phyloP scores from a whole-genome alignment of 139 green algal genomes.

The Volvox reticuliferus region DNA sequence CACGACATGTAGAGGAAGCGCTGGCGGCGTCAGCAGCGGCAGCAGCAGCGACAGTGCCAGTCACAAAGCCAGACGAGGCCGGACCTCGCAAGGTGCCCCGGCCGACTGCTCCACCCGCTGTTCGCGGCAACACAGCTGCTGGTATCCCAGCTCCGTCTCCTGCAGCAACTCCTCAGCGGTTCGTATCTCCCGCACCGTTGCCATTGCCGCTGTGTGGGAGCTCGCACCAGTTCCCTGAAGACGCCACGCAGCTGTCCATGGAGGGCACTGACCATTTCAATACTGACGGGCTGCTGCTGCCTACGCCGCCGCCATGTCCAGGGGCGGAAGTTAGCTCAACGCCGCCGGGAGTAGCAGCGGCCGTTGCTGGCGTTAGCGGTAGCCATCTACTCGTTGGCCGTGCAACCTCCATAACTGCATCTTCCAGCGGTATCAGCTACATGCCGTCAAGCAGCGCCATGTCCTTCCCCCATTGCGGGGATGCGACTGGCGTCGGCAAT shows the following conservation, averaged over 20 bases:
- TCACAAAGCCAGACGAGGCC: not conserved
- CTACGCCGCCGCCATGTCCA: not conserved
- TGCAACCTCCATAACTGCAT: not conserved
- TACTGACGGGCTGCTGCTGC: not conserved
- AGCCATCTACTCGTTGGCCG: not conserved
- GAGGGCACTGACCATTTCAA: not conserved
- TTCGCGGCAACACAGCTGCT: not conserved
- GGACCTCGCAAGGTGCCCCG: no score
- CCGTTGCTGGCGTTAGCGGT: not conserved
- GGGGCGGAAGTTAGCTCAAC: not conserved
- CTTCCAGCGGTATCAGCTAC: constrained; percentile 22
- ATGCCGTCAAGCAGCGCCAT: constrained; percentile 30
- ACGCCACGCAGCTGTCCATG: not conserved
- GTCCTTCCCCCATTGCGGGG: not conserved
- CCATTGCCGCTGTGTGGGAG: not conserved
- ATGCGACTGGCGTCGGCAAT: not conserved
- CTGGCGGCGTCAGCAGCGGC: constrained; percentile 22
- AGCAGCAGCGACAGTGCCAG: not conserved
- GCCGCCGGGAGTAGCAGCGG: not conserved
- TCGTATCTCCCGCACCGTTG: not conserved
- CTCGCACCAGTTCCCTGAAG: no score
- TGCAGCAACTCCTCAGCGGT: not conserved
- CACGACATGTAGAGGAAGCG: constrained; percentile 32
- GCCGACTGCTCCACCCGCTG: not conserved
- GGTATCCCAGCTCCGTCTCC: not conserved